Evolutionary conservation across 225 moss, liverwort and hornwort genomes (phyloP).

Genomic region (Bryoerythrophyllum caledonicum): DNA sequence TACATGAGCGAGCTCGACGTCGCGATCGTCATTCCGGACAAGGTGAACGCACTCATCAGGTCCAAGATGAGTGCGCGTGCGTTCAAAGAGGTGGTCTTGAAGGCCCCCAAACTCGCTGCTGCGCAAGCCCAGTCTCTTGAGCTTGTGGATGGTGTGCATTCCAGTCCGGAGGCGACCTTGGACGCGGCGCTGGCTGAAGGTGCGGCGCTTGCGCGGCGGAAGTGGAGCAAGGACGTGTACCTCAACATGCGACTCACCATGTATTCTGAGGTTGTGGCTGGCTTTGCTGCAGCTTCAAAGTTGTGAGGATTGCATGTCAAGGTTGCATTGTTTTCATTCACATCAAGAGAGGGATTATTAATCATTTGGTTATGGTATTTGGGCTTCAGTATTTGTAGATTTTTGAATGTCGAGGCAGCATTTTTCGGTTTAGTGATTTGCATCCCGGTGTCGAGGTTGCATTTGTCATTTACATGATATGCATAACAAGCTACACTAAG

Average conservation of each 20-base stretch:
- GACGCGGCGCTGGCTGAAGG: conserved; percentile 57
- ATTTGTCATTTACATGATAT: too few relatives aligned
- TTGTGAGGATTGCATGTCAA: conserved; percentile 14
- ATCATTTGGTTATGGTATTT: too few relatives aligned
- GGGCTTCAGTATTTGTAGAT: too few relatives aligned
- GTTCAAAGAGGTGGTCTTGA: conserved; percentile 68
- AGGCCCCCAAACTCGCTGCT: conserved; percentile 52
- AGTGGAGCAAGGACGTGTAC: conserved; percentile 53
- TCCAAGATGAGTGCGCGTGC: conserved; percentile 50
- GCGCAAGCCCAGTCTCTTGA: conserved; percentile 36
- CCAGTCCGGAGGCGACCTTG: conserved; percentile 40
- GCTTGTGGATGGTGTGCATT: conserved; percentile 53
- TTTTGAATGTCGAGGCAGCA: too few relatives aligned
- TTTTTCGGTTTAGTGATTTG: too few relatives aligned
- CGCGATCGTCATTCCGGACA: conserved; percentile 33
- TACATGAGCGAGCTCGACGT: conserved; percentile 84
- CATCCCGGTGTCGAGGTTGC: too few relatives aligned
- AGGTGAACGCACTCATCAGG: conserved; percentile 37
- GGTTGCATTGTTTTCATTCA: too few relatives aligned
- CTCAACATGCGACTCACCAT: conserved; percentile 48
- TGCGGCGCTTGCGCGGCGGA: conserved; percentile 35
- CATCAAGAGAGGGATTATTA: too few relatives aligned
- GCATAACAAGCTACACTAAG: too few relatives aligned
- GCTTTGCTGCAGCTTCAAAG: conserved; percentile 7
- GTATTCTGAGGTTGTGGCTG: conserved; percentile 35